Evolutionary conservation across 2,329 filamentous ascomycete genomes (phyloP), one percentile per base, ranked within the genome.

Genomic region (Botrytis porri): DNA sequence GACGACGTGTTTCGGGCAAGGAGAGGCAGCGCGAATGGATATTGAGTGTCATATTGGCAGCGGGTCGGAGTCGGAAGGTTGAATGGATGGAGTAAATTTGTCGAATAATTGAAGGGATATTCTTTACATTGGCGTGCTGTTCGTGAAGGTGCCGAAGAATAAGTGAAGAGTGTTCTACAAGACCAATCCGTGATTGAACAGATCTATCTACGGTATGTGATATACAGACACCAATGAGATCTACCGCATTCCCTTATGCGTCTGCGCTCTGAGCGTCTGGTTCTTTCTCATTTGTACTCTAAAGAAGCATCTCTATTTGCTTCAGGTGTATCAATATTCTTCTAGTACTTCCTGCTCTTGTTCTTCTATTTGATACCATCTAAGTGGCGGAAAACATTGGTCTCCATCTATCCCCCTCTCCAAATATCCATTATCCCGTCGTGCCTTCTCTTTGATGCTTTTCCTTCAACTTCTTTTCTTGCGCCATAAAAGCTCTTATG

Each of bases 401-500:
- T 22, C 43, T 57, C 60, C n/a, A 3, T 22, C n/a, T 16, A 10
- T 8, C 43, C 32, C 32, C n/a, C 43, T 69, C 67, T 61, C 1
- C 37, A 32, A 14, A 6, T 20, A 12, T 54, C 45, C 35, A 54
- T 63, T 54, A 73, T 39, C 76, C 74, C 69, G 48, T 69, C 3
- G 76, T 76, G 9, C 86, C 84, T 72, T 90, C 88, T 69, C 85
- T 83, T 78, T 84, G 82, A 80, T 95, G 93, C 82, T 89, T 92
- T 82, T 93, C 86, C 82, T 93, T 95, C 74, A 99, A 82, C 81
- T 86, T 91, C 87, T 98, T 98, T 85, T 99, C 96, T 74, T 92
- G 94, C 85, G 92, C 94, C 95, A 99, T 98, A 80, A 99, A 99
- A 82, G 97, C 95, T 75, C 93, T 86, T 76, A 99, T 98, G 0